A percentile compares a stretch with the other conserved stretches of the same genome.
Conservation (phyloP, 2,329 filamentous ascomycete species). For the Mariannaea sp. region DNA sequence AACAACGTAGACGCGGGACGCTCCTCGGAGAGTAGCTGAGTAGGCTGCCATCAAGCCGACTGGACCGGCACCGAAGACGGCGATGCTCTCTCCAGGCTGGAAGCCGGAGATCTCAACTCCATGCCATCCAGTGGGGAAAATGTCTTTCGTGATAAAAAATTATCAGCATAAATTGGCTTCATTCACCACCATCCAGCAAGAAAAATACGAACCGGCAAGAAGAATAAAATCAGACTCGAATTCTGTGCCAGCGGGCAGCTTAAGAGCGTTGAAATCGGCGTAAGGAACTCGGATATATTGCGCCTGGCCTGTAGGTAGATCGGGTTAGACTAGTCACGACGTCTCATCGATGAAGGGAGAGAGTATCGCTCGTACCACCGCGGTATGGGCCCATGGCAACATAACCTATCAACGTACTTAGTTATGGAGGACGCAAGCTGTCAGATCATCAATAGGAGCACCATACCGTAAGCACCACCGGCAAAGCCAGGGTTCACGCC, state of each 20-base stretch:
- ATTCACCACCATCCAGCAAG: no score
- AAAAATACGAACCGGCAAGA: constrained; percentile 42
- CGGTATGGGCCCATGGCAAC: constrained; percentile 63
- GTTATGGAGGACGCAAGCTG: no score
- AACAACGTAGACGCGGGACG: constrained; percentile 64
- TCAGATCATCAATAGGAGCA: no score
- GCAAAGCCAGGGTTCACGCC: constrained; percentile 51
- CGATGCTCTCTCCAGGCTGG: constrained; percentile 63
- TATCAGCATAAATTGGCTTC: neutral
- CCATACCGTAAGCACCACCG: constrained; percentile 42
- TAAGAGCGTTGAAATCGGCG: constrained; percentile 69
- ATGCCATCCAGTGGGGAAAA: constrained; percentile 55
- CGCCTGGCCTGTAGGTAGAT: constrained; percentile 53
- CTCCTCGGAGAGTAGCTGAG: constrained; percentile 63
- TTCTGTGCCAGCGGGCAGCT: constrained; percentile 63
- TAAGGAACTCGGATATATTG: constrained; percentile 69
- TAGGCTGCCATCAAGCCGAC: constrained; percentile 71
- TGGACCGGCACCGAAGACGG: constrained; percentile 67
- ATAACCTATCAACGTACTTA: constrained; percentile 51
- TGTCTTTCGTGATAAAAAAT: constrained; percentile 31
- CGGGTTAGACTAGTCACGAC: neutral
- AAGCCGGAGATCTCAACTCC: constrained; percentile 63
- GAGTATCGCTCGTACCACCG: constrained; percentile 38
- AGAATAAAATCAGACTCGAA: constrained; percentile 65
- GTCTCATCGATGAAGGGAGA: neutral